Conservation (phyloP, 2,329 filamentous ascomycete genomes). For the Cryoendolithus antarcticus region DNA sequence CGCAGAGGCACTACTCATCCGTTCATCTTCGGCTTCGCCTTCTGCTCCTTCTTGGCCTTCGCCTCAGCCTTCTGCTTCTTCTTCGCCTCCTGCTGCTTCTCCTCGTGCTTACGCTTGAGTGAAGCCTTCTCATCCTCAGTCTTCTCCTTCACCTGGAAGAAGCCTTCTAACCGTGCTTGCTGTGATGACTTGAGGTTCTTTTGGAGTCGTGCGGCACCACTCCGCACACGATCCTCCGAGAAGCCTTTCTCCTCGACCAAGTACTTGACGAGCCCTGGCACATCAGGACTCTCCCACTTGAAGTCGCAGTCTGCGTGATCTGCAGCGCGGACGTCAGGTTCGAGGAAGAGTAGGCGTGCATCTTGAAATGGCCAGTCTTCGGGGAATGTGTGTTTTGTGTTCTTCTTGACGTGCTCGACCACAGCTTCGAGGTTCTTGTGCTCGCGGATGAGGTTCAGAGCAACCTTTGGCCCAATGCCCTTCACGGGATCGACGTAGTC, state of each 20-base stretch:
- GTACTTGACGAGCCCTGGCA: conserved; percentile 80
- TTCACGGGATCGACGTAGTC: conserved; percentile 96
- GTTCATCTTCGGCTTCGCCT: conserved; percentile 57
- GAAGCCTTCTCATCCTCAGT: conserved; percentile 73
- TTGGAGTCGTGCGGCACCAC: conserved; percentile 61
- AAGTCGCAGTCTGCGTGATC: conserved; percentile 85
- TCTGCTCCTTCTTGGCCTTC: conserved; percentile 87
- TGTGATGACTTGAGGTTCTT: conserved; percentile 89
- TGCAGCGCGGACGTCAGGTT: conserved; percentile 75
- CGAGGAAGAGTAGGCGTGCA: conserved; percentile 80
- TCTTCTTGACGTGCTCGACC: conserved; percentile 63
- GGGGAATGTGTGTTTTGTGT: conserved; percentile 72
- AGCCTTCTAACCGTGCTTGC: conserved; percentile 84
- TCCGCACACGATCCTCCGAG: conserved; percentile 83
- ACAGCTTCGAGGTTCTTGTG: conserved; percentile 80
- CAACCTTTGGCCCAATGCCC: conserved; percentile 83
- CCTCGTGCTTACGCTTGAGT: conserved; percentile 86
- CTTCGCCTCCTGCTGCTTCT: conserved; percentile 82
- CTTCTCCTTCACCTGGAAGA: conserved; percentile 89
- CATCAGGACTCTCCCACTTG: conserved; percentile 91
- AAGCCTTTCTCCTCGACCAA: conserved; percentile 92
- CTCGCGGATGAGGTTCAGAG: conserved; percentile 86
- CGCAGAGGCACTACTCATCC: neutral
- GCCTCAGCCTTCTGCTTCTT: conserved; percentile 91
- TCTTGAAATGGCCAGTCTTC: conserved; percentile 97